Percentiles rank a stretch among this genome's conserved stretches.
phyloP scores from a whole-genome alignment of 176 grass and related monocot genomes.

The Phyllostachys edulis region DNA sequence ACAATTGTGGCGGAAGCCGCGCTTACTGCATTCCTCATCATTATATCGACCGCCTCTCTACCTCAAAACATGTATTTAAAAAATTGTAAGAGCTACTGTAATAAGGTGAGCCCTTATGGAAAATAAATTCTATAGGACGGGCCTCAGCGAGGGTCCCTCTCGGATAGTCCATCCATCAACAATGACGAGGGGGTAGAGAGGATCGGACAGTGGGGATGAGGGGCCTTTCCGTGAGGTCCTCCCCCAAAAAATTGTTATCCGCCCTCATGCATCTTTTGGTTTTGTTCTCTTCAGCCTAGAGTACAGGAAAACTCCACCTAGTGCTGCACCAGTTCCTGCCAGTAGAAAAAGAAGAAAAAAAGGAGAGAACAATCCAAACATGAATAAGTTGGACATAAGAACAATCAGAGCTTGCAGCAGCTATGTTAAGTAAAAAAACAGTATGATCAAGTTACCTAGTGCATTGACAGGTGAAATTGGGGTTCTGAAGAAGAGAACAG shows the following conservation, averaged over 20 bases:
- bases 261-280: constrained; percentile 33
- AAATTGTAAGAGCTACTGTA: neutral
- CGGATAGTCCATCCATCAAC: no score
- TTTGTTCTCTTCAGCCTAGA: constrained; percentile 54
- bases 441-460: constrained; percentile 44
- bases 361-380: neutral
- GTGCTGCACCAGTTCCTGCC: constrained; percentile 61
- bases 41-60: neutral
- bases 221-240: no score
- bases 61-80: neutral
- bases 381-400: neutral
- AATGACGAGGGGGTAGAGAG: no score
- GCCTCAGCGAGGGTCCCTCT: no score
- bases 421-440: neutral
- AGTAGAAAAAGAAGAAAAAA: neutral
- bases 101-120: neutral
- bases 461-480: constrained; percentile 64
- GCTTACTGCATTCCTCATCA: neutral
- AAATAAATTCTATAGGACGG: no score
- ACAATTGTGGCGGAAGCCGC: neutral
- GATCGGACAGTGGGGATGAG: no score
- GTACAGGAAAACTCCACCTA: constrained; percentile 64
- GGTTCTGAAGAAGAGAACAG: constrained; percentile 69
- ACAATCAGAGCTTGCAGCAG: neutral
- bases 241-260: no score